Conservation (phyloP, 2,329 filamentous ascomycete genomes). For the Monosporascus ibericus region DNA sequence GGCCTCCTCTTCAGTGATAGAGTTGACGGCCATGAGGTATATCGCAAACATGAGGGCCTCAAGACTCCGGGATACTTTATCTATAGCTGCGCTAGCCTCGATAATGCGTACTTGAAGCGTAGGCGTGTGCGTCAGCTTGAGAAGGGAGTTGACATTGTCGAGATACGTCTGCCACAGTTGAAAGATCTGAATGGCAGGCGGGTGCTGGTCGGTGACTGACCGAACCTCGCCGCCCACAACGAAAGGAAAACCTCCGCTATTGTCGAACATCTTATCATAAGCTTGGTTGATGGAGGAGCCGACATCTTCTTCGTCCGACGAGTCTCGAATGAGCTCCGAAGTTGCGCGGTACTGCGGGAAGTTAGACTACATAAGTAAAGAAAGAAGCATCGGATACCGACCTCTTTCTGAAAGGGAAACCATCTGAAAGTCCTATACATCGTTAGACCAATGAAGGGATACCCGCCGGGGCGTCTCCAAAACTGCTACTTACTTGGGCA, state of each 20-base stretch:
- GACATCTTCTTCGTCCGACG: slow-evolving; percentile 50
- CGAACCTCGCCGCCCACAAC: slow-evolving; percentile 39
- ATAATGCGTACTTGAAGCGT: slow-evolving; percentile 60
- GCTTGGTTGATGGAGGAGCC: slow-evolving; percentile 50
- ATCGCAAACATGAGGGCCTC: slow-evolving; percentile 65
- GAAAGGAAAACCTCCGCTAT: slow-evolving; percentile 53
- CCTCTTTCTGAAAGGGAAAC: slow-evolving; percentile 49
- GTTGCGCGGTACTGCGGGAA: slow-evolving; percentile 41
- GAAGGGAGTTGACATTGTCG: slow-evolving; percentile 61
- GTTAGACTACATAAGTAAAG: slow-evolving; percentile 10
- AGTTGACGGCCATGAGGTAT: slow-evolving; percentile 53
- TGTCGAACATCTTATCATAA: slow-evolving; percentile 53
- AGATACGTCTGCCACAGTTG: slow-evolving; percentile 65
- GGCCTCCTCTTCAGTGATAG: slow-evolving; percentile 50
- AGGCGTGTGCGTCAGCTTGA: slow-evolving; percentile 63
- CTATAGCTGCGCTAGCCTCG: slow-evolving; percentile 50
- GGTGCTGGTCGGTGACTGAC: slow-evolving; percentile 43
- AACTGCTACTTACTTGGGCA: slow-evolving; percentile 17
- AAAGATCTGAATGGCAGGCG: slow-evolving; percentile 52
- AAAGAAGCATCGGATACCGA: slow-evolving; percentile 20
- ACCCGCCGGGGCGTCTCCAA: not conserved
- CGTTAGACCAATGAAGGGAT: not conserved
- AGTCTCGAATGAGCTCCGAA: slow-evolving; percentile 43
- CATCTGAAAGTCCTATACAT: slow-evolving; percentile 34
- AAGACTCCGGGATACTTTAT: slow-evolving; percentile 48